phyloP scores from a whole-genome alignment of 805 yeast species.

The Barnettozyma wickerhamii region DNA sequence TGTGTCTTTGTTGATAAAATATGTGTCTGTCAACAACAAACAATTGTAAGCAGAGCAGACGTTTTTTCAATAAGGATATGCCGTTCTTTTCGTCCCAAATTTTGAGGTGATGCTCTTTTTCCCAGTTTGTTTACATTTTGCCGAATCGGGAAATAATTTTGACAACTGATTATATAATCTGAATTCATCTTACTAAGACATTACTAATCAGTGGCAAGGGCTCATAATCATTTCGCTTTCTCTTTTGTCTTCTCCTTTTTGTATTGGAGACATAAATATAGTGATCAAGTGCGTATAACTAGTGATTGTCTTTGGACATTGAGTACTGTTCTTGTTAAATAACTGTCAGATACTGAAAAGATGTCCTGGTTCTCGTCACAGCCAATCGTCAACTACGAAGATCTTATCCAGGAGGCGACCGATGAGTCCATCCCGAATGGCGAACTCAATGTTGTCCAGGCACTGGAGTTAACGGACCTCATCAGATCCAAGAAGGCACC shows the following conservation, averaged over 20 bases:
- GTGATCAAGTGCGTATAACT: no score
- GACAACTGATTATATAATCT: not conserved
- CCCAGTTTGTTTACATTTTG: slow-evolving; percentile 17
- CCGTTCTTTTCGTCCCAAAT: not conserved
- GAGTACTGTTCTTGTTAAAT: not conserved
- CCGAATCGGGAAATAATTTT: slow-evolving; percentile 18
- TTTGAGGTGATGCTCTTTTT: not conserved
- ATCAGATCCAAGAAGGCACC: slow-evolving; percentile 77
- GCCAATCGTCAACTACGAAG: slow-evolving; percentile 33
- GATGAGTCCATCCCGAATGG: slow-evolving; percentile 91
- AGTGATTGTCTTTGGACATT: no score
- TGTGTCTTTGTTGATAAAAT: no score
- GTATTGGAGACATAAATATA: no score
- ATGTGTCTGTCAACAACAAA: no score
- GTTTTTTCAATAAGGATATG: no score
- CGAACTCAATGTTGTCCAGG: slow-evolving; percentile 69
- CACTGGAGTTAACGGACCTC: slow-evolving; percentile 82
- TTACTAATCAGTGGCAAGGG: not conserved
- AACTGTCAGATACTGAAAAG: not conserved
- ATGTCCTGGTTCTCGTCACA: slow-evolving; percentile 27
- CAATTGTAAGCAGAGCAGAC: no score
- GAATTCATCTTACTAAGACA: not conserved
- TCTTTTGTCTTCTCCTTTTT: no score
- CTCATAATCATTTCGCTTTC: not conserved
- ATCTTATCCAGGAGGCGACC: slow-evolving; percentile 70